Evolutionary conservation across 768 basidiomycete genomes (phyloP), one percentile per base, ranked within the genome.

Genomic region (Dacryopinax primogenitus): DNA sequence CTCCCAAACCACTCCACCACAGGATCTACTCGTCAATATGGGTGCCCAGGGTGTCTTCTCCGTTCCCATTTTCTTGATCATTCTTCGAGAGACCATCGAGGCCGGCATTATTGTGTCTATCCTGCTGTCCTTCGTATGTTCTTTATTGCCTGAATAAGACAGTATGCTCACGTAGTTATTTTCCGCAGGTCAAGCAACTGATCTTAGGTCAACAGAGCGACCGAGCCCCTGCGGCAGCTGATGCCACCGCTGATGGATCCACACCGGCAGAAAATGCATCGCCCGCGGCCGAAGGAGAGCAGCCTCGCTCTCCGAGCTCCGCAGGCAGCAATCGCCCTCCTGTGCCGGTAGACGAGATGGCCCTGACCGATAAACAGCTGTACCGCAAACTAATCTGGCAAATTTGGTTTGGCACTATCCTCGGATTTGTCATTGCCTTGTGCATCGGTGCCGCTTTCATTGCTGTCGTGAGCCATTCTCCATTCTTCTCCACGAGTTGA

Each of bases 371-470:
- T 18, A 58, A 58, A 21, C 51, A 58, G 30, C 51, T 58, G 13
- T 58, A 58, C 21, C 51, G 51, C 51, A 58, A 58, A 30, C 51
- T 58, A 9, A 30, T 58, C 4, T 58, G 51, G 51, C 70, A 92
- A 85, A 88, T 94, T 64, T 84, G 91, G 72, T 70, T 83, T n/a
- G 92, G 92, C 15, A 83, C 88, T 1, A 75, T 77, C 4, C 68
- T 82, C 28, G 95, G 95, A 7, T 78, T 97, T n/a, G 73, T 87
- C 66, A 77, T 92, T 47, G 86, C 95, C 3, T 73, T 90, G 26
- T 81, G 86, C 35, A 86, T 97, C 66, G 95, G 94, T 34, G 92
- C 89, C 13, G 86, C 91, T 1, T 97, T 95, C 76, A 88, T 97
- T 67, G 92, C 88, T 6, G 82, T 96, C 41, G 76, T 77, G 62